Base-by-base conservation (phyloP, 2,329 filamentous ascomycete species). In the Alternaria postmessia region DNA sequence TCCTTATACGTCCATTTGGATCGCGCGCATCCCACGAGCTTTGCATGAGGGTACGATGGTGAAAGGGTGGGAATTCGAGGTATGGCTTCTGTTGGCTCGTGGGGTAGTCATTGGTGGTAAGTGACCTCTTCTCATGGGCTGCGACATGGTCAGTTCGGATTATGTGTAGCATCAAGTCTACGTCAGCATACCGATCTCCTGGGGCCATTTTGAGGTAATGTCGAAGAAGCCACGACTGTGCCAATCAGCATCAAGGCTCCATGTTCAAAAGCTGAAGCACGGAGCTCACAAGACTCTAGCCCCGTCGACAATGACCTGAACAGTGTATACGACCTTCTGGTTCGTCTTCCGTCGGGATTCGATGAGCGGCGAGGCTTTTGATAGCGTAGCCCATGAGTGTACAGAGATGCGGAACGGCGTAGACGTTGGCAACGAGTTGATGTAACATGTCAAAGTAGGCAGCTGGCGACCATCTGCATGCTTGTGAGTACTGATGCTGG, bases 11-110 rank as follows among this genome's bases (percentile, higher is more conserved):
- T 7, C 92, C 92, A 20, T 90, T 77, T 30, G 89, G 83, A 60
- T 94, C 91, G 6, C 85, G 85, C 0, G 91, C 85, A 67, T 88
- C 88, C 91, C 92, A 95, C 63, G 88, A 85, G 57, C 81, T 86
- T 69, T 93, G 89, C 42, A 86, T 84, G 16, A 94, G 82, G 24
- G 93, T 82, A 67, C 91, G 88, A 53, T 84, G 83, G 57, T 90
- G 88, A 69, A 95, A 96, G 0, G 79, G 68, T 0, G 93, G 93
- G 64, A 96, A 96, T 34, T 81, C 84, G 43, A 96, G 84, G 83
- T 83, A 57, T 16, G 64, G 51, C 36, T 65, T 67, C 38, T 61
- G 47, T 88, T 87, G 54, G 86, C 88, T 60, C 81, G 85, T 71
- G 85, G 86, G 49, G 83, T 86, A 67, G 84, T 68, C 61, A 11